A percentile compares a stretch with the other conserved stretches of the same genome.
phyloP scores from a whole-genome alignment of 2,329 filamentous ascomycete species.

The Neonectria sp. region DNA sequence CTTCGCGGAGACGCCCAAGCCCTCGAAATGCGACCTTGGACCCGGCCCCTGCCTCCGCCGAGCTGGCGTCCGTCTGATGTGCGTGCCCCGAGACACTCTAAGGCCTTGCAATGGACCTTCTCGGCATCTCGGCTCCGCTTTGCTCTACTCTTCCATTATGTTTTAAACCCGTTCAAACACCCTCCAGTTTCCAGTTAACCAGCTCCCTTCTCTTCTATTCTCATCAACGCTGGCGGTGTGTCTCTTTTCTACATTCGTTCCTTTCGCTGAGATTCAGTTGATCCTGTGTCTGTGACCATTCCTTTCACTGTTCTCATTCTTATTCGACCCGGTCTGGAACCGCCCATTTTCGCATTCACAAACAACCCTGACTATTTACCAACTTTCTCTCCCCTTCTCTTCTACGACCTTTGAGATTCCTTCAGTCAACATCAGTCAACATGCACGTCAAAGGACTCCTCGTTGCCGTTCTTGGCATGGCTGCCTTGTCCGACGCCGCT shows the following conservation, averaged over 20 bases:
- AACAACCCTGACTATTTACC: constrained; percentile 52
- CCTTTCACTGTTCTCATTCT: constrained; percentile 54
- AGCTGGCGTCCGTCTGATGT: constrained; percentile 52
- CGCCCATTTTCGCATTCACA: constrained; percentile 46
- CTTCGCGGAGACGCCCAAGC: constrained; percentile 18
- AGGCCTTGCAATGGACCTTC: constrained; percentile 57
- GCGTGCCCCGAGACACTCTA: constrained; percentile 42
- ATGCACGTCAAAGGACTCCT: constrained; percentile 69
- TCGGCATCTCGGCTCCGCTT: constrained; percentile 55
- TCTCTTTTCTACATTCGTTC: constrained; percentile 65
- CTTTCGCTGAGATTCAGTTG: constrained; percentile 50
- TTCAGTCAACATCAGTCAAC: constrained; percentile 45
- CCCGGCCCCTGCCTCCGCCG: constrained; percentile 43
- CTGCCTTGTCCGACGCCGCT: constrained; percentile 62
- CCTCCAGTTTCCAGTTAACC: constrained; percentile 49
- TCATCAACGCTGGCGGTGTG: constrained; percentile 65
- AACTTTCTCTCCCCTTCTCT: constrained; percentile 43
- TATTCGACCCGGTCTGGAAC: constrained; percentile 66
- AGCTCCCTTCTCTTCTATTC: constrained; percentile 56
- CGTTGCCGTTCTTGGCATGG: constrained; percentile 64
- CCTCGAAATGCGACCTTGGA: constrained; percentile 35
- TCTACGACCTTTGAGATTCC: constrained; percentile 16
- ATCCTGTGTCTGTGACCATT: constrained; percentile 62
- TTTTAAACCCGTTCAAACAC: constrained; percentile 51
- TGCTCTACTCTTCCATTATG: constrained; percentile 50